Evolutionary conservation across 441 rosid genomes (phyloP), one percentile per base, ranked within the genome.

Genomic region (Francoa sonchifolia): DNA sequence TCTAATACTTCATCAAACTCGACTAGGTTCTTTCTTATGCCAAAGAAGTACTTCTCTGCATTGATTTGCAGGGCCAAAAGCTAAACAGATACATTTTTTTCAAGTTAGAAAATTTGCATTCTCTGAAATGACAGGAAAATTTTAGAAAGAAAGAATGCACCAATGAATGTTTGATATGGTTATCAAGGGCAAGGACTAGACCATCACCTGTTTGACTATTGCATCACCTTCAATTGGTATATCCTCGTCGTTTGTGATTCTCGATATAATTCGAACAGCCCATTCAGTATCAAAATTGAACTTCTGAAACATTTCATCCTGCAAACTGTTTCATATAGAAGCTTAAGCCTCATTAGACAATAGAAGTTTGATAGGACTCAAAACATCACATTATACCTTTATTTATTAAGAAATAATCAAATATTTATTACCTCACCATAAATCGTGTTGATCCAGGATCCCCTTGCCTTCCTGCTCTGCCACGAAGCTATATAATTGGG

Each of bases 391-490:
- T 48, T 48, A 18, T 18, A 35, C 39, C 12, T 16, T 9, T 39
- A 51, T 29, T 44, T 19, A 36, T 42, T 50, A 29, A 51, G 45
- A 57, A 29, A 59, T 13, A n/a, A 34, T 35, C 8, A 33, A 9
- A 40, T 33, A 38, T 32, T 28, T 28, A 53, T 47, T 82, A 89
- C 97, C 97, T 84, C 56, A 84, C 88, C 95, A 89, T 84, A 72
- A 89, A 89, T 48, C 92, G 76, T 8, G 97, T 84, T 38, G 97
- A 89, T 59, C 95, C 95, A 57, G 82, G 97, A 75, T 89, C 97
- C 26, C 97, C 97, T 63, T 89, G 95, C 69, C 97, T 77, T 68
- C 94, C 97, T 50, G 97, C 94, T 77, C 97, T 67, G 38, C 97
- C 97, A 43, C 97, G 94, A 61, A 89, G 97, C 97, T 89, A 54